These are phyloP conservation scores for Fomitopsis pulvina DNA, from an alignment of 768 basidiomycete genomes.

Conservation along the genomic window DNA sequence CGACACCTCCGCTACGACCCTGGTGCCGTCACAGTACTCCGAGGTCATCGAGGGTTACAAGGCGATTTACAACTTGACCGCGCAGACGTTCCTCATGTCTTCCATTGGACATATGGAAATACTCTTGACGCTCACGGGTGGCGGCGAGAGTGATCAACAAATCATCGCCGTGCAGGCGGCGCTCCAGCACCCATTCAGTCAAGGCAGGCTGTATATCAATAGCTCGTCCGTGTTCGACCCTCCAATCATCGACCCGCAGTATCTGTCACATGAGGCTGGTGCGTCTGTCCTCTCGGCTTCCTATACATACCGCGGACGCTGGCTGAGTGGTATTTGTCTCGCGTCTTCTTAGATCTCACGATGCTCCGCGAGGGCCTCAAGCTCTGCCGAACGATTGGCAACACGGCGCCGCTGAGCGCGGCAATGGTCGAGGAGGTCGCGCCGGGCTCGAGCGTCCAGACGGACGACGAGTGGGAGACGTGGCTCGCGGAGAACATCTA, in stretches of 20 bases:
- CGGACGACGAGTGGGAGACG: conserved; percentile 50
- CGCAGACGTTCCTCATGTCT: conserved; percentile 32
- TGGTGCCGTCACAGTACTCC: conserved; percentile 38
- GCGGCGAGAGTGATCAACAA: conserved; percentile 29
- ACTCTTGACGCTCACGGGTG: conserved; percentile 37
- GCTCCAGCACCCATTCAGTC: conserved; percentile 55
- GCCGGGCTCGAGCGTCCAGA: conserved; percentile 43
- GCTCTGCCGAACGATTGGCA: conserved; percentile 49
- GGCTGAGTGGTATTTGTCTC: background rate
- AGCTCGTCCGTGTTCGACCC: conserved; percentile 51
- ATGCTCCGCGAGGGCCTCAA: conserved; percentile 55
- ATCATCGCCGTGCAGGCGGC: conserved; percentile 56
- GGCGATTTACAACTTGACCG: conserved; percentile 43
- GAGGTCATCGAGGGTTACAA: conserved; percentile 48
- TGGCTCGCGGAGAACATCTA: conserved; percentile 39
- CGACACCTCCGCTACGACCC: conserved; percentile 24
- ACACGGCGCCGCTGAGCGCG: conserved; percentile 42
- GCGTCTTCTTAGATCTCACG: conserved; percentile 28
- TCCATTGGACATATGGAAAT: conserved; percentile 52
- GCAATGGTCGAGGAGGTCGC: conserved; percentile 39
- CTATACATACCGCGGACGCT: background rate
- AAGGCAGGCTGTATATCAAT: conserved; percentile 59
- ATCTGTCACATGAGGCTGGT: conserved; percentile 52
- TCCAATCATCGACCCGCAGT: conserved; percentile 60
- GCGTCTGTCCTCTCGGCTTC: conserved; percentile 4